Percentiles rank a stretch among this genome's conserved stretches.
Conservation (phyloP, 352 stramenopile species). For the Phytophthora constricta region DNA sequence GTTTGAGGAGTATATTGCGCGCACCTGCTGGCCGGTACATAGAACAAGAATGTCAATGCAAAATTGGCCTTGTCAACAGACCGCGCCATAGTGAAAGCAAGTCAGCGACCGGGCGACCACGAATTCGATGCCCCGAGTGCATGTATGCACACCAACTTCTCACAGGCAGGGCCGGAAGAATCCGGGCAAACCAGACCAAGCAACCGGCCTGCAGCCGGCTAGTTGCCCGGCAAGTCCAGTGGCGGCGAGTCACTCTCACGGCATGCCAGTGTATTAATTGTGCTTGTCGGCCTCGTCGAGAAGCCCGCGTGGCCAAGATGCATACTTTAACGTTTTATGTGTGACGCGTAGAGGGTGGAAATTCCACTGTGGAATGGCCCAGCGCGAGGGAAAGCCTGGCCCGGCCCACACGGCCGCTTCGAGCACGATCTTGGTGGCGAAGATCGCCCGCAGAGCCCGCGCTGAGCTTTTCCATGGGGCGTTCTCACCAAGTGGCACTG, state of each 20-base stretch:
- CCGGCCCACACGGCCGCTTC: background rate
- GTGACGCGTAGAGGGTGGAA: background rate
- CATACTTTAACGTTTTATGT: too few relatives aligned
- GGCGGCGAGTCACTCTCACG: background rate
- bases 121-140: background rate
- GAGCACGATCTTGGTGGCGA: too few relatives aligned
- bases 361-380: slow-evolving; percentile 1
- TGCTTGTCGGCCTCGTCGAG: background rate
- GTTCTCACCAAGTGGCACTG: too few relatives aligned
- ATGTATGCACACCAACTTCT: background rate
- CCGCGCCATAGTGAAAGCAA: background rate
- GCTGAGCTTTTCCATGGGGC: too few relatives aligned
- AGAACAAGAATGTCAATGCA: background rate
- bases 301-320: too few relatives aligned
- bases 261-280: background rate
- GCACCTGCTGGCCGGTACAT: background rate
- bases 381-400: background rate
- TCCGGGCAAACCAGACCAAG: background rate
- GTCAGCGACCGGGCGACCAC: background rate
- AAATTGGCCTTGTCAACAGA: background rate
- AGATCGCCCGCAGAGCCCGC: too few relatives aligned
- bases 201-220: background rate
- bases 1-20: too few relatives aligned
- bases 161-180: background rate
- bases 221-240: background rate